Conservation (phyloP, 2,329 filamentous ascomycete genomes). For the Penicillium sp. region DNA sequence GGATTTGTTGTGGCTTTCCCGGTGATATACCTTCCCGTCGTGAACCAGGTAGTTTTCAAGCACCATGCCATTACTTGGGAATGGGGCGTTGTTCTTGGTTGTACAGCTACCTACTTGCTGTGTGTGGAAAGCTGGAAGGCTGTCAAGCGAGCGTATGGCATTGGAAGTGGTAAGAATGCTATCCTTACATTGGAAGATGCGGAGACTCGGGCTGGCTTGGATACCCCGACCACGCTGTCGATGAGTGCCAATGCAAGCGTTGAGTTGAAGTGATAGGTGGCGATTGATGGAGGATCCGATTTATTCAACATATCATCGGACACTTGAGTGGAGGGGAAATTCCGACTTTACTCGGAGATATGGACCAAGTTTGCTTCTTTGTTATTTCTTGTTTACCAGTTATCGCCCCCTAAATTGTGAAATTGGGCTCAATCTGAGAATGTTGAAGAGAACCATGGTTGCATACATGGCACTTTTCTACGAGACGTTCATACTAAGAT, state of each 20-base stretch:
- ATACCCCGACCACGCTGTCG: slow-evolving; percentile 26
- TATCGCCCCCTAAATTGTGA: neutral
- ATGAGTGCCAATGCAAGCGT: slow-evolving; percentile 35
- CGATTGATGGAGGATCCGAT: neutral
- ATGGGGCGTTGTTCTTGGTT: slow-evolving; percentile 68
- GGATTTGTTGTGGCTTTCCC: slow-evolving; percentile 61
- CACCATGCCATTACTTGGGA: slow-evolving; percentile 69
- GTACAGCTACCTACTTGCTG: slow-evolving; percentile 61
- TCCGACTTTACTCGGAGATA: neutral
- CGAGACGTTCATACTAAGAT: too few species aligned
- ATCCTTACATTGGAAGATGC: slow-evolving; percentile 39
- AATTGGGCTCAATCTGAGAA: neutral
- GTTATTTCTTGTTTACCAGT: neutral
- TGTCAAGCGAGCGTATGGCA: slow-evolving; percentile 55
- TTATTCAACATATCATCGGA: slow-evolving; percentile 22
- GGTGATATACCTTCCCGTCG: slow-evolving; percentile 67
- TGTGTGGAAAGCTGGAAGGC: slow-evolving; percentile 70
- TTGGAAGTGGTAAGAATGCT: slow-evolving; percentile 40
- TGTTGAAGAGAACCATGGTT: neutral
- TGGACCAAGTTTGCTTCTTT: neutral
- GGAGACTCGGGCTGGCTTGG: slow-evolving; percentile 37
- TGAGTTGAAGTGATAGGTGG: slow-evolving; percentile 29
- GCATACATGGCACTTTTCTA: too few species aligned
- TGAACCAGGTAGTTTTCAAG: slow-evolving; percentile 67
- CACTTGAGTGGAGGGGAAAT: neutral